phyloP scores from a whole-genome alignment of 2,329 filamentous ascomycete genomes.

The Metarhizium rileyi region DNA sequence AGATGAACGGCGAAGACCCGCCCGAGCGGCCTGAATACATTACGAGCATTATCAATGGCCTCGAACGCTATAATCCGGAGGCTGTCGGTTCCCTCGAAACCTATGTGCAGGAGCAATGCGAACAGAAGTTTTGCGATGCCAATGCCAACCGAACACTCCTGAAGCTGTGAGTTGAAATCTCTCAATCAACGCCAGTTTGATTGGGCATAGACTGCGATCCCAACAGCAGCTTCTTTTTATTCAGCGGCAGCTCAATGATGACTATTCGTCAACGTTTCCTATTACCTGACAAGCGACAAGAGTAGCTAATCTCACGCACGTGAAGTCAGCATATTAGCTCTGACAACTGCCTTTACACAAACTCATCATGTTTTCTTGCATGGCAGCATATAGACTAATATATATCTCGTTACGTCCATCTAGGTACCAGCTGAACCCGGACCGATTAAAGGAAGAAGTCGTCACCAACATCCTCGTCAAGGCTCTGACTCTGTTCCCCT shows the following conservation, averaged over 20 bases:
- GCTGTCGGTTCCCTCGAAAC: slow-evolving; percentile 88
- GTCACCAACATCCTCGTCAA: slow-evolving; percentile 99
- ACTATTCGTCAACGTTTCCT: slow-evolving; percentile 84
- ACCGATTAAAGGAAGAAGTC: slow-evolving; percentile 92
- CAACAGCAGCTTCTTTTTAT: slow-evolving; percentile 5
- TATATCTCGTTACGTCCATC: neutral
- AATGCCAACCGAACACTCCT: slow-evolving; percentile 93
- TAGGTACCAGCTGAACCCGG: slow-evolving; percentile 99
- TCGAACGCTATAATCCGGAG: slow-evolving; percentile 98
- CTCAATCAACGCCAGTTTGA: neutral
- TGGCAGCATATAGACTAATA: neutral
- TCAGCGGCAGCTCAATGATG: slow-evolving; percentile 49
- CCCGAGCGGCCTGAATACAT: slow-evolving; percentile 88
- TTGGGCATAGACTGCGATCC: neutral
- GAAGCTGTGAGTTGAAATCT: slow-evolving; percentile 73
- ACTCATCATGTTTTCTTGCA: neutral
- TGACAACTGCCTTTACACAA: slow-evolving; percentile 37
- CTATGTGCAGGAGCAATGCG: slow-evolving; percentile 91
- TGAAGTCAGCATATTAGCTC: slow-evolving; percentile 46
- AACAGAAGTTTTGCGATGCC: slow-evolving; percentile 86
- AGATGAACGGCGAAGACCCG: slow-evolving; percentile 71
- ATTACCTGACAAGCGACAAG: slow-evolving; percentile 74
- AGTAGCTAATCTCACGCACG: slow-evolving; percentile 20
- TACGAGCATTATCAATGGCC: slow-evolving; percentile 86
- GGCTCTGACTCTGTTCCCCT: slow-evolving; percentile 92